These are phyloP conservation scores for Ceratocystis harringtonii DNA, from an alignment of 2,329 filamentous ascomycete genomes.

Conservation along the genomic window DNA sequence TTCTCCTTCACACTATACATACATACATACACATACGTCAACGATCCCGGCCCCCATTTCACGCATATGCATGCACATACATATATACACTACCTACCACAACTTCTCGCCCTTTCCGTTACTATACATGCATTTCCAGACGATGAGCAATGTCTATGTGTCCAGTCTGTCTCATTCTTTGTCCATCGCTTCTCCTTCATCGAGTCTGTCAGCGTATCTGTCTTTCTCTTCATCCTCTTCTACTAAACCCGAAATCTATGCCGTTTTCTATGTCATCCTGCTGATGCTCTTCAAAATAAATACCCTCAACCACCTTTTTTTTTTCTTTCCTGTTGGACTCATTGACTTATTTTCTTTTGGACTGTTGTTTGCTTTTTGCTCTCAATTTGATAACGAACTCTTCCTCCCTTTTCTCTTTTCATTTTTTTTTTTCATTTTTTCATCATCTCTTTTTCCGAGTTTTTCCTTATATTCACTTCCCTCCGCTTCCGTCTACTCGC, in stretches of 20 bases:
- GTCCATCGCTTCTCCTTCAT: background rate
- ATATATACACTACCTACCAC: background rate
- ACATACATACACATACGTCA: background rate
- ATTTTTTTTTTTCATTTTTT: background rate
- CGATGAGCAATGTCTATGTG: background rate
- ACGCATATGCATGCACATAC: background rate
- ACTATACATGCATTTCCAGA: background rate
- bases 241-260: background rate
- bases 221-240: background rate
- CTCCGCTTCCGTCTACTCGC: background rate
- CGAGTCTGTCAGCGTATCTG: background rate
- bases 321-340: conserved; percentile 1
- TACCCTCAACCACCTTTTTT: conserved; percentile 5
- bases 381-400: conserved; percentile 6
- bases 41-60: background rate
- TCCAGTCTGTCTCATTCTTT: background rate
- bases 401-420: background rate
- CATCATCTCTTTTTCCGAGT: background rate
- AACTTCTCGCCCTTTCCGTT: background rate
- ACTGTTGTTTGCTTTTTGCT: background rate
- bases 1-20: background rate
- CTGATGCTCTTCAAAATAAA: background rate
- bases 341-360: background rate
- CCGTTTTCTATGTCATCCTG: conserved; percentile 1
- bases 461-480: background rate